A percentile compares a stretch with the other conserved stretches of the same genome.
phyloP scores from a whole-genome alignment of 306 rosid species.

The Nissolia schottii region DNA sequence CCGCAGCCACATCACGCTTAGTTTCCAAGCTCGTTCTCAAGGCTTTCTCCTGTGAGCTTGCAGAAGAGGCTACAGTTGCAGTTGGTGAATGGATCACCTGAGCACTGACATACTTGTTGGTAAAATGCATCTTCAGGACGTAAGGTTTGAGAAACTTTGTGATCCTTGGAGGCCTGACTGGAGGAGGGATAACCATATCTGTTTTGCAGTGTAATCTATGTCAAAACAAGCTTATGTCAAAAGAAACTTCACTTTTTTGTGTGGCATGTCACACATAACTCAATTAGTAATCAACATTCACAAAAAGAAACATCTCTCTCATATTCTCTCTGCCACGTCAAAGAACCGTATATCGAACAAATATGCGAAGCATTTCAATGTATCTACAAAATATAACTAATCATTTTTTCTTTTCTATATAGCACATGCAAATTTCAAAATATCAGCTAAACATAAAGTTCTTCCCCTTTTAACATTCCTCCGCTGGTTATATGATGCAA shows the following conservation, averaged over 20 bases:
- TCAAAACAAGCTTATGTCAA: neutral
- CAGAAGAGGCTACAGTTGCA: slow-evolving; percentile 77
- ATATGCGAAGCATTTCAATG: slow-evolving; percentile 7
- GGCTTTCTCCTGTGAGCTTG: slow-evolving; percentile 79
- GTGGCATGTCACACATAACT: neutral
- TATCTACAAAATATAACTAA: neutral
- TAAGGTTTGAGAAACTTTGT: slow-evolving; percentile 73
- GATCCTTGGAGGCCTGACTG: slow-evolving; percentile 57
- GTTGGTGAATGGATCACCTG: slow-evolving; percentile 81
- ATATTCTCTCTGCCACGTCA: neutral
- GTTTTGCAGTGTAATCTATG: slow-evolving; percentile 9
- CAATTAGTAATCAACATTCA: neutral
- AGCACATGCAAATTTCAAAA: neutral
- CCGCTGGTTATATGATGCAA: neutral
- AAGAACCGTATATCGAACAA: neutral
- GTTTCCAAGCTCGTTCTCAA: slow-evolving; percentile 60
- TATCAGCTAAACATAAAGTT: neutral
- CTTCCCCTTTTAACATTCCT: neutral
- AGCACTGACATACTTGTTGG: slow-evolving; percentile 72
- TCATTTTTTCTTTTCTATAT: neutral
- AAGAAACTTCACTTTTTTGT: neutral
- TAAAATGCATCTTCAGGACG: slow-evolving; percentile 82
- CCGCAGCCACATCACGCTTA: slow-evolving; percentile 79
- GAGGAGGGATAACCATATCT: slow-evolving; percentile 78
- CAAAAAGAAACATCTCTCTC: neutral